phyloP scores from a whole-genome alignment of 768 basidiomycete species.

The Tubosaeta brunneosetosa region DNA sequence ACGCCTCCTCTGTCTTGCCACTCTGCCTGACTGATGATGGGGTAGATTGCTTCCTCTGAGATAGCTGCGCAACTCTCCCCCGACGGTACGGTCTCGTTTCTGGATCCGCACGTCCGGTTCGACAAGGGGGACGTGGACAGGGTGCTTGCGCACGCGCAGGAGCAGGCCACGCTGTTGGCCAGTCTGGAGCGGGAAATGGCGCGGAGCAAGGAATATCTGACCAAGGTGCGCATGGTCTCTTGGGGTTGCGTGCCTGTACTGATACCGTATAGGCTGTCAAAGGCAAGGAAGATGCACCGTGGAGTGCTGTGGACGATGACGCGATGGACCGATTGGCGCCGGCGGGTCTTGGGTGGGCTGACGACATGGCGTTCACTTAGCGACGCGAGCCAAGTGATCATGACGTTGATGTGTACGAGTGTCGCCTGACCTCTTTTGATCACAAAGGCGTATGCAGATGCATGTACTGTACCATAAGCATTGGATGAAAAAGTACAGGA shows the following conservation, averaged over 20 bases:
- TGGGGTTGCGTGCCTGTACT: background rate
- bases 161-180: slow-evolving; percentile 30
- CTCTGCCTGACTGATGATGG: no score
- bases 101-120: slow-evolving; percentile 56
- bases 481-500: no score
- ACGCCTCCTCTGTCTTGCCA: slow-evolving; percentile 21
- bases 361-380: slow-evolving; percentile 23
- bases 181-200: slow-evolving; percentile 36
- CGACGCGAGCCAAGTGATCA: background rate
- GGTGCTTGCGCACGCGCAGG: slow-evolving; percentile 52
- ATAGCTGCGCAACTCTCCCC: slow-evolving; percentile 69
- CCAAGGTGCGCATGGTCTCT: slow-evolving; percentile 46
- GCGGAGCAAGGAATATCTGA: slow-evolving; percentile 66
- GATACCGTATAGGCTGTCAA: slow-evolving; percentile 25
- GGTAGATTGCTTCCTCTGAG: slow-evolving; percentile 65
- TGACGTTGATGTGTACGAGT: no score
- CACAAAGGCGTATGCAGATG: no score
- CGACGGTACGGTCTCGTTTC: slow-evolving; percentile 70
- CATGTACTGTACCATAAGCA: slow-evolving; percentile 38
- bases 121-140: slow-evolving; percentile 58
- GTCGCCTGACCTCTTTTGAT: no score
- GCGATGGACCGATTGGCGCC: slow-evolving; percentile 19
- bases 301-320: slow-evolving; percentile 29
- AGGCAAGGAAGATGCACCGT: slow-evolving; percentile 25
- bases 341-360: slow-evolving; percentile 19